These are phyloP conservation scores for Cryphonectria carpinicola DNA, from an alignment of 2,329 filamentous ascomycete species.

Conservation along the genomic window DNA sequence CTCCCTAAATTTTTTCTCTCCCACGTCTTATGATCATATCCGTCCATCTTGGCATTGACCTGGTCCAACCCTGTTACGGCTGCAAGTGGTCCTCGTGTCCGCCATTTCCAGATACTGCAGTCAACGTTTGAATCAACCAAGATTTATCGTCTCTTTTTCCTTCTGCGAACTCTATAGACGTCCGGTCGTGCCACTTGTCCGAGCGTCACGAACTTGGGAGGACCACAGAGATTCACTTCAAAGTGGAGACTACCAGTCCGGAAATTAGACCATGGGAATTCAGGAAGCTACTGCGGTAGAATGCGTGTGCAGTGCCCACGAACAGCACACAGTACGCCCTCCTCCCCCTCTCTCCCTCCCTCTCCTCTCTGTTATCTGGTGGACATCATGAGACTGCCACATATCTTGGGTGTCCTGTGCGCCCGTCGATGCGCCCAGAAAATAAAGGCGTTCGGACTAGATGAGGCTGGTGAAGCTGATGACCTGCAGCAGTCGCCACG, in stretches of 20 bases:
- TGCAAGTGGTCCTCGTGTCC: background rate
- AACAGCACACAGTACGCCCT: too few relatives aligned
- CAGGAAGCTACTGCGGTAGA: background rate
- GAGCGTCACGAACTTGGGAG: background rate
- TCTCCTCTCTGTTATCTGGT: background rate
- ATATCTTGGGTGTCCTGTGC: background rate
- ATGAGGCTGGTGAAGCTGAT: conserved; percentile 14
- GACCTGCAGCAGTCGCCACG: conserved; percentile 24
- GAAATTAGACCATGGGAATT: background rate
- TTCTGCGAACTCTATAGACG: background rate
- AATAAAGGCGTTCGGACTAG: conserved; percentile 13
- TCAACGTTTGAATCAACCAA: background rate
- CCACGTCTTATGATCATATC: background rate
- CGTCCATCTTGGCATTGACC: conserved; percentile 9
- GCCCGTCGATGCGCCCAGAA: background rate
- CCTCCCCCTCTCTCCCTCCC: too few relatives aligned
- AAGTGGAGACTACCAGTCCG: background rate
- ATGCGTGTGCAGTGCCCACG: background rate
- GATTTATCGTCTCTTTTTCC: background rate
- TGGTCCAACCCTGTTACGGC: background rate
- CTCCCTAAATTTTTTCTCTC: too few relatives aligned
- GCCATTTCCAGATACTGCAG: background rate
- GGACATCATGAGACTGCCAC: background rate
- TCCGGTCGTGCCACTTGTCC: background rate
- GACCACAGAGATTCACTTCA: background rate